phyloP scores from a whole-genome alignment of 2,329 filamentous ascomycete genomes.

The Elsinoe perseae region DNA sequence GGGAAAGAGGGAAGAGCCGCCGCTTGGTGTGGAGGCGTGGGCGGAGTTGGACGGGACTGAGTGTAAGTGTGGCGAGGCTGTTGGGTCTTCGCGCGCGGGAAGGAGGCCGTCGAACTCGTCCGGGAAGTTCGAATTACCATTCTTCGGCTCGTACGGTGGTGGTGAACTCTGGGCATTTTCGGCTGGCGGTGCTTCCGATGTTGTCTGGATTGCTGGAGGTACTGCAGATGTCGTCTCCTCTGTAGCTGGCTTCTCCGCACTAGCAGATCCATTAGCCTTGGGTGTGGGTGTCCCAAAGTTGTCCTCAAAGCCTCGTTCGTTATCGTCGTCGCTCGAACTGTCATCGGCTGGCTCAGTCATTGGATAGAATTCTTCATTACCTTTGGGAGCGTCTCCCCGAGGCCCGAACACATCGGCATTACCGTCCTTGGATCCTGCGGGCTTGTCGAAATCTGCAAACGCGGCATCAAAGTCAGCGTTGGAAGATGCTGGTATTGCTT shows the following conservation, averaged over 20 bases:
- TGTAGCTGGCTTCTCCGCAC: slow-evolving; percentile 22
- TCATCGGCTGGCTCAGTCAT: slow-evolving; percentile 53
- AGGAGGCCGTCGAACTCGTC: slow-evolving; percentile 50
- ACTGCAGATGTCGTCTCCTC: slow-evolving; percentile 53
- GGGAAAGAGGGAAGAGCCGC: slow-evolving; percentile 6
- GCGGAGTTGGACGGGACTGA: slow-evolving; percentile 36
- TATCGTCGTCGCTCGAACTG: slow-evolving; percentile 64
- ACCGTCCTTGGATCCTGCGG: slow-evolving; percentile 21
- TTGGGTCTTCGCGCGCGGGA: slow-evolving; percentile 48
- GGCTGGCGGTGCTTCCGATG: slow-evolving; percentile 40
- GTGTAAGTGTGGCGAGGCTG: slow-evolving; percentile 35
- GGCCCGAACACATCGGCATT: slow-evolving; percentile 15
- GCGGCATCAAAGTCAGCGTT: slow-evolving; percentile 81
- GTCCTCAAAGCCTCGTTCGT: slow-evolving; percentile 78
- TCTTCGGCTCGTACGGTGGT: slow-evolving; percentile 43
- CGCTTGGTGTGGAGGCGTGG: slow-evolving; percentile 19
- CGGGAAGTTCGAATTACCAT: slow-evolving; percentile 37
- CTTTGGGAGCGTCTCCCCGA: slow-evolving; percentile 20
- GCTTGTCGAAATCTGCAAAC: slow-evolving; percentile 62
- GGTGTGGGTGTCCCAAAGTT: slow-evolving; percentile 67
- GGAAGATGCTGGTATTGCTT: slow-evolving; percentile 27
- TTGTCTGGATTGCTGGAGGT: slow-evolving; percentile 26
- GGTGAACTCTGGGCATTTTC: slow-evolving; percentile 50
- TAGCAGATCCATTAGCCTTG: slow-evolving; percentile 18
- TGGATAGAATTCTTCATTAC: slow-evolving; percentile 25